These are phyloP conservation scores for Neurospora africana DNA, from an alignment of 495 filamentous ascomycete species.

Conservation along the genomic window DNA sequence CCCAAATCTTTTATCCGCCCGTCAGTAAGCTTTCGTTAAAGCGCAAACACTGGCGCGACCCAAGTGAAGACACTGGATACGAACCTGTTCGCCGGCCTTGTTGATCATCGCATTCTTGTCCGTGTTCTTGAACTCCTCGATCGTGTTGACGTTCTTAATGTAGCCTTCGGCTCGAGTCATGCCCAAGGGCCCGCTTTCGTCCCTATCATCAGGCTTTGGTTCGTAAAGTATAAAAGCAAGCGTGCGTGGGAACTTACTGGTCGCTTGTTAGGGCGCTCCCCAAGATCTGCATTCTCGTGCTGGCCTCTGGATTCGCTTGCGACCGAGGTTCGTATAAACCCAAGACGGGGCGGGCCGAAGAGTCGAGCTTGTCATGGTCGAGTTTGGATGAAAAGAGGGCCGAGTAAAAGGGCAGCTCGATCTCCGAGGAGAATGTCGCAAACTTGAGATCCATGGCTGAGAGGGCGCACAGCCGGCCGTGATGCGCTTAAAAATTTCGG, in stretches of 20 bases:
- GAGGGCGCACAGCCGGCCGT: background rate
- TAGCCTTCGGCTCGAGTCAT: conserved; percentile 79
- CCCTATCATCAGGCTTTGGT: background rate
- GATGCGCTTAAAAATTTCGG: background rate
- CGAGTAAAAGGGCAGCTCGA: conserved; percentile 90
- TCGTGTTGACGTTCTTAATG: conserved; percentile 92
- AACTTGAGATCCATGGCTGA: conserved; percentile 41
- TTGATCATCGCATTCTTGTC: conserved; percentile 65
- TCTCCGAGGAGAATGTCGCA: conserved; percentile 81
- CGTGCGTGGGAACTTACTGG: conserved; percentile 47
- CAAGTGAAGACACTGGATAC: conserved; percentile 9
- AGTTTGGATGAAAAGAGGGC: conserved; percentile 83
- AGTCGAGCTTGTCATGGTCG: conserved; percentile 91
- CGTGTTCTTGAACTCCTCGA: conserved; percentile 76
- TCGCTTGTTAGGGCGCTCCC: conserved; percentile 73
- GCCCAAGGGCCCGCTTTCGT: conserved; percentile 54
- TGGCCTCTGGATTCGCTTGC: conserved; percentile 54
- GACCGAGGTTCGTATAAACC: conserved; percentile 80
- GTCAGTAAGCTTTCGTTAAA: conserved; percentile 7
- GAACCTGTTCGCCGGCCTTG: conserved; percentile 64
- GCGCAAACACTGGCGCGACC: background rate
- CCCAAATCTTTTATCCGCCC: conserved; percentile 64
- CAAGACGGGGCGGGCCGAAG: conserved; percentile 75
- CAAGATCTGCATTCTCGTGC: conserved; percentile 77
- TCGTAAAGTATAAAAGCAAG: conserved; percentile 3